Evolutionary conservation across 495 filamentous ascomycete species (phyloP).

Genomic region (Cairneyella variabilis): DNA sequence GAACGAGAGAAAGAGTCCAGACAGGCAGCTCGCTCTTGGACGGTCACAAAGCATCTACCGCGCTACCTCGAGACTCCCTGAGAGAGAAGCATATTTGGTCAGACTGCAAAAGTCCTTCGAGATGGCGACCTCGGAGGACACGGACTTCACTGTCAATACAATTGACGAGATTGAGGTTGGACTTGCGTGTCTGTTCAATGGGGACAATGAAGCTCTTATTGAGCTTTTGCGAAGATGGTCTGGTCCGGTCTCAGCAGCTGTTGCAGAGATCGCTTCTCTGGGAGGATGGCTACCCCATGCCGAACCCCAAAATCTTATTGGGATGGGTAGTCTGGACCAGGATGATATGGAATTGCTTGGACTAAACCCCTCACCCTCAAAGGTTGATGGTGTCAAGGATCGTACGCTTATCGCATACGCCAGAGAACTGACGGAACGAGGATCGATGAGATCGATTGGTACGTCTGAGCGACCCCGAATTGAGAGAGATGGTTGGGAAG

Average conservation of each 20-base stretch:
- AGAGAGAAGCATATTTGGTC: constrained; percentile 38
- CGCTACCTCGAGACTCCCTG: constrained; percentile 22
- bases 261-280: constrained; percentile 72
- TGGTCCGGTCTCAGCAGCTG: constrained; percentile 64
- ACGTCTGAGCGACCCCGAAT: constrained; percentile 31
- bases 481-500: constrained; percentile 73
- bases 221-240: constrained; percentile 76
- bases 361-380: constrained; percentile 38
- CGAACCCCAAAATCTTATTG: constrained; percentile 39
- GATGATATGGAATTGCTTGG: constrained; percentile 53
- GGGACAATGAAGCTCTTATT: constrained; percentile 67
- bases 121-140: constrained; percentile 32
- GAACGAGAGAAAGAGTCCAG: constrained; percentile 65
- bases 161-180: constrained; percentile 70
- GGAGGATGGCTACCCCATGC: constrained; percentile 68
- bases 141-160: constrained; percentile 65
- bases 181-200: constrained; percentile 73
- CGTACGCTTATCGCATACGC: constrained; percentile 73
- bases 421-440: constrained; percentile 44
- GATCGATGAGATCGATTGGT: constrained; percentile 28
- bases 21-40: constrained; percentile 33
- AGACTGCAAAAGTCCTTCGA: constrained; percentile 45
- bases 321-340: constrained; percentile 43
- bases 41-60: constrained; percentile 31
- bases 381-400: constrained; percentile 57